Conservation (phyloP, 2,329 filamentous ascomycete genomes). For the Colletotrichum sp. region DNA sequence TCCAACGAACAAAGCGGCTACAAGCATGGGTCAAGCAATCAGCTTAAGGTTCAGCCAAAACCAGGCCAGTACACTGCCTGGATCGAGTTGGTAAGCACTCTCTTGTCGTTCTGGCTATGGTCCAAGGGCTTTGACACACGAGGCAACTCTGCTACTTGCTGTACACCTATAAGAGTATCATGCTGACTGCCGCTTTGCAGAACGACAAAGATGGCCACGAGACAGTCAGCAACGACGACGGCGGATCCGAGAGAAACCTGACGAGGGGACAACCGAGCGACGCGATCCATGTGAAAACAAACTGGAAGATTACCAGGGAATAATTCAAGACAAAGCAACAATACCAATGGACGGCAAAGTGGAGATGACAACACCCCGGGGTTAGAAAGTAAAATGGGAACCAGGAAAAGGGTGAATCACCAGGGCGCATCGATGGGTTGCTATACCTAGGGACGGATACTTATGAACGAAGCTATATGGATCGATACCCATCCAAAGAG, state of each 20-base stretch:
- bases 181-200: background rate
- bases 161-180: background rate
- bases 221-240: conserved; percentile 24
- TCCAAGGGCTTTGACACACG: background rate
- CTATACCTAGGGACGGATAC: background rate
- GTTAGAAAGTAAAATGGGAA: background rate
- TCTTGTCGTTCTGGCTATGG: background rate
- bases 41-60: background rate
- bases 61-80: conserved; percentile 6
- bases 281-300: conserved; percentile 23
- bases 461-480: background rate
- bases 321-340: background rate
- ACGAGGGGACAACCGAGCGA: conserved; percentile 12
- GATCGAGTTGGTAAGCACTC: conserved; percentile 20
- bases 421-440: background rate
- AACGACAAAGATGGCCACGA: conserved; percentile 26
- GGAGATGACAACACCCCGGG: background rate
- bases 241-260: conserved; percentile 27
- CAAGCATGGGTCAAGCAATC: conserved; percentile 3
- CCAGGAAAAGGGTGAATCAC: background rate
- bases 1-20: conserved; percentile 20
- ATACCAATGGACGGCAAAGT: background rate
- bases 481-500: background rate
- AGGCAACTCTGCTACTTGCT: background rate
- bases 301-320: conserved; percentile 19